Evolutionary conservation across 2,329 filamentous ascomycete species (phyloP).

Genomic region (Pestalotiopsis fici): DNA sequence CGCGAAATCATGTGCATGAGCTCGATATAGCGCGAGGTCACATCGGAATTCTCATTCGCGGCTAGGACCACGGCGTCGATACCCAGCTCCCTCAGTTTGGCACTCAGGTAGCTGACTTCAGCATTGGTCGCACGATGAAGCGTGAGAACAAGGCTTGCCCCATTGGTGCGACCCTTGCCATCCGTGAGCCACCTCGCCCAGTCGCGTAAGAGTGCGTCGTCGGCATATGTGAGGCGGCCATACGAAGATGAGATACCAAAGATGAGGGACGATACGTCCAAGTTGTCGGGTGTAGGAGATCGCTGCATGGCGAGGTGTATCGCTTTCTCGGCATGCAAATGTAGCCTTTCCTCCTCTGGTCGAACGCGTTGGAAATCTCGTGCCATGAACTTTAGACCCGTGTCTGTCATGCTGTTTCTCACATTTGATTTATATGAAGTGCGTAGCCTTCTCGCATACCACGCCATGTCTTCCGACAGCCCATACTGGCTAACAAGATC

Average conservation of each 20-base stretch:
- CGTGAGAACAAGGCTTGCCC: slow-evolving; percentile 41
- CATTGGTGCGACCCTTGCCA: slow-evolving; percentile 39
- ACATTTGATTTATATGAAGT: slow-evolving; percentile 12
- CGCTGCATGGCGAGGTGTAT: slow-evolving; percentile 34
- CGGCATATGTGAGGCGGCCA: slow-evolving; percentile 36
- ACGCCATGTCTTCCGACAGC: slow-evolving; percentile 24
- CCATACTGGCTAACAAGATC: slow-evolving; percentile 23
- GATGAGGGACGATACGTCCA: slow-evolving; percentile 39
- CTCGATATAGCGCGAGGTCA: slow-evolving; percentile 37
- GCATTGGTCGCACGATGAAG: slow-evolving; percentile 37
- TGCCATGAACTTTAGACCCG: slow-evolving; percentile 15
- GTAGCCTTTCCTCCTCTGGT: slow-evolving; percentile 16
- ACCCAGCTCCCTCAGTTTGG: slow-evolving; percentile 32
- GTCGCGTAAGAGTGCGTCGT: slow-evolving; percentile 39
- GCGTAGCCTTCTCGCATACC: slow-evolving; percentile 21
- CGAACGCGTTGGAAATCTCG: slow-evolving; percentile 16
- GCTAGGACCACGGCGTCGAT: slow-evolving; percentile 40
- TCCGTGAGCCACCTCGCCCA: slow-evolving; percentile 49
- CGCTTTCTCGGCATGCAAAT: slow-evolving; percentile 19
- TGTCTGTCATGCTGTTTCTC: slow-evolving; percentile 22
- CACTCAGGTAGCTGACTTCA: slow-evolving; percentile 32
- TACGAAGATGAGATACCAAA: slow-evolving; percentile 47
- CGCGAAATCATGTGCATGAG: slow-evolving; percentile 34
- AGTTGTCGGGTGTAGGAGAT: slow-evolving; percentile 28
- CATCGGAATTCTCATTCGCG: slow-evolving; percentile 30